These are phyloP conservation scores for Curvularia eragrostidis DNA, from an alignment of 2,329 filamentous ascomycete genomes.

Conservation along the genomic window DNA sequence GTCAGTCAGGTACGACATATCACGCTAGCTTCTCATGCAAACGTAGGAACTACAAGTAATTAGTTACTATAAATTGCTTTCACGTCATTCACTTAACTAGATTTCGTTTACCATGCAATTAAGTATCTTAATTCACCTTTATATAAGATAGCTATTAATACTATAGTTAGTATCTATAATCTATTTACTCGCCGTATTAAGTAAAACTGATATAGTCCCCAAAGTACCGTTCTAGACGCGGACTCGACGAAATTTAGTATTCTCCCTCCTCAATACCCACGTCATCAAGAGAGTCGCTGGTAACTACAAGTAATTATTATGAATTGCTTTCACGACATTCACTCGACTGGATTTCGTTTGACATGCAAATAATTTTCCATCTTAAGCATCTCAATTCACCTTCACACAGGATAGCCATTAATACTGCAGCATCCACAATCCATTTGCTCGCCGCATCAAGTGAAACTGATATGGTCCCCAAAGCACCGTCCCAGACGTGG, in stretches of 20 bases:
- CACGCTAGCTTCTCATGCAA: no score
- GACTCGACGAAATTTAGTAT: slow-evolving; percentile 44
- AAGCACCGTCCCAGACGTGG: slow-evolving; percentile 22
- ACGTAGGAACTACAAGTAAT: no score
- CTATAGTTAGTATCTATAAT: neutral
- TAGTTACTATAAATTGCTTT: no score
- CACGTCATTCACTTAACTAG: no score
- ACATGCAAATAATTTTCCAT: neutral
- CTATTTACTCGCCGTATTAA: neutral
- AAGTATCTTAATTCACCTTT: neutral
- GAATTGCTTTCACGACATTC: no score
- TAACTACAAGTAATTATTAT: no score
- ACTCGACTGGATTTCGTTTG: no score
- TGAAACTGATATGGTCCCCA: slow-evolving; percentile 28
- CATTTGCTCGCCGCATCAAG: slow-evolving; percentile 1
- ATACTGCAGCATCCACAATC: neutral
- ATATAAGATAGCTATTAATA: neutral
- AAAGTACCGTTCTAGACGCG: slow-evolving; percentile 22
- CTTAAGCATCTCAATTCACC: neutral
- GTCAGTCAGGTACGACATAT: slow-evolving; percentile 22
- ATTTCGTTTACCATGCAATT: neutral
- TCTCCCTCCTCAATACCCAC: slow-evolving; percentile 51
- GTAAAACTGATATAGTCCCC: slow-evolving; percentile 26
- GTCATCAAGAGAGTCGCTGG: slow-evolving; percentile 69
- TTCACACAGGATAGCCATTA: neutral